A percentile compares a stretch with the other conserved stretches of the same genome.
phyloP scores from a whole-genome alignment of 768 basidiomycete genomes.

The Trametes maxima region DNA sequence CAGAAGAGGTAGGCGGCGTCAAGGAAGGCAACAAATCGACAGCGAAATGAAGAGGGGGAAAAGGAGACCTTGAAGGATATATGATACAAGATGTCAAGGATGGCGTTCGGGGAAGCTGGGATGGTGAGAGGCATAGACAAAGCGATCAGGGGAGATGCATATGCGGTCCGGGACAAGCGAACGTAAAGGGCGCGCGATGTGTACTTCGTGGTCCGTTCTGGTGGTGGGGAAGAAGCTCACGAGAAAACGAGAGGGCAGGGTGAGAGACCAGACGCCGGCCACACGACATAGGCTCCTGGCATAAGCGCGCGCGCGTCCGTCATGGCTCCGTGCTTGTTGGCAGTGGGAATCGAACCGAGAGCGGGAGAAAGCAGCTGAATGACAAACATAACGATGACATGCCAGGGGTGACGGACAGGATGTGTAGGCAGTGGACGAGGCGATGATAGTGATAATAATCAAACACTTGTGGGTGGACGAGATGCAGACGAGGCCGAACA shows the following conservation, averaged over 20 bases:
- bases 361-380: constrained; percentile 25
- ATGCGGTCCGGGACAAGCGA: constrained; percentile 20
- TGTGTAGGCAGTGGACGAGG: constrained; percentile 19
- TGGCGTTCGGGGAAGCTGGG: constrained; percentile 14
- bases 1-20: background rate
- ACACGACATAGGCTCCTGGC: constrained; percentile 19
- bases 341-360: constrained; percentile 20
- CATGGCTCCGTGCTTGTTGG: constrained; percentile 16
- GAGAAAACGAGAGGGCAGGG: constrained; percentile 18
- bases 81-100: constrained; percentile 11
- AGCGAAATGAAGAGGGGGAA: constrained; percentile 1
- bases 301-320: constrained; percentile 16
- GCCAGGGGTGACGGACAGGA: constrained; percentile 23
- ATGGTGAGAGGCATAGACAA: constrained; percentile 20
- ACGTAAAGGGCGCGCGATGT: constrained; percentile 11
- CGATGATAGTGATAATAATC: constrained; percentile 29
- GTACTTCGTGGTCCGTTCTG: constrained; percentile 2
- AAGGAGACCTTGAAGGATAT: background rate
- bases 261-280: constrained; percentile 9
- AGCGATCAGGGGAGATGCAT: constrained; percentile 8
- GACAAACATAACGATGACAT: constrained; percentile 28
- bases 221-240: background rate
- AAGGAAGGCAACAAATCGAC: constrained; percentile 3
- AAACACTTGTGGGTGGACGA: constrained; percentile 28
- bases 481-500: constrained; percentile 22